Percentiles rank a stretch among this genome's conserved stretches.
Evolutionary conservation across 257 asterid genomes (phyloP).

Genomic region (Solanum ahanhuiri): DNA sequence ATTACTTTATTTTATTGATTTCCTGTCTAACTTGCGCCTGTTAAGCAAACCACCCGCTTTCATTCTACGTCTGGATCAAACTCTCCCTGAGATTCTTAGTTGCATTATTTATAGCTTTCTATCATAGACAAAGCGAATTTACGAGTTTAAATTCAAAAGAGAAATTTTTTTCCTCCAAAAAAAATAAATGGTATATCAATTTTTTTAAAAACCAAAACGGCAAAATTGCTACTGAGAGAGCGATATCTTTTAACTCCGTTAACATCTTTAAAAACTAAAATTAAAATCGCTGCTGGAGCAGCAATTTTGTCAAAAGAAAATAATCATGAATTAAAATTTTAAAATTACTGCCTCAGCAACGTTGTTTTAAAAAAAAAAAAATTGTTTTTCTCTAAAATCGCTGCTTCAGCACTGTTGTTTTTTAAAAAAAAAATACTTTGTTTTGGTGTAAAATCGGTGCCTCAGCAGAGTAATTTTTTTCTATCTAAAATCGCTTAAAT

Average conservation of each 20-base stretch:
- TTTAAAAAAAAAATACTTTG: too few relatives aligned
- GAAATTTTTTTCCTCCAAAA: too few relatives aligned
- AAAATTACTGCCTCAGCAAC: not conserved
- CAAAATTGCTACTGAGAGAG: not conserved
- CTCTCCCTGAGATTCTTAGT: not conserved
- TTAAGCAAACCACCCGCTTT: not conserved
- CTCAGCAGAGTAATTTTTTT: not conserved
- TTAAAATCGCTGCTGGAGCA: not conserved
- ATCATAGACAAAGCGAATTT: not conserved
- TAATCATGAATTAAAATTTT: too few relatives aligned
- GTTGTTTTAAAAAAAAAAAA: too few relatives aligned
- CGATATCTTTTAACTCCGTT: not conserved
- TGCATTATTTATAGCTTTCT: not conserved
- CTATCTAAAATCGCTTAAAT: not conserved
- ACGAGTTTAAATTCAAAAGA: not conserved
- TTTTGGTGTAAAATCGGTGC: not conserved
- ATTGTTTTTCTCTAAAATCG: rapidly evolving
- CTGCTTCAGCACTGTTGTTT: not conserved
- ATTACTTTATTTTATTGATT: not conserved
- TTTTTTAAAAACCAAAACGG: too few relatives aligned
- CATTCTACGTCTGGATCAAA: not conserved
- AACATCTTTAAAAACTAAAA: too few relatives aligned
- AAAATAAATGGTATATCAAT: not conserved
- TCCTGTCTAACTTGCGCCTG: not conserved
- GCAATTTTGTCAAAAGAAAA: not conserved